Evolutionary conservation across 768 basidiomycete species (phyloP).

Genomic region (Lanmaoa rubissima): DNA sequence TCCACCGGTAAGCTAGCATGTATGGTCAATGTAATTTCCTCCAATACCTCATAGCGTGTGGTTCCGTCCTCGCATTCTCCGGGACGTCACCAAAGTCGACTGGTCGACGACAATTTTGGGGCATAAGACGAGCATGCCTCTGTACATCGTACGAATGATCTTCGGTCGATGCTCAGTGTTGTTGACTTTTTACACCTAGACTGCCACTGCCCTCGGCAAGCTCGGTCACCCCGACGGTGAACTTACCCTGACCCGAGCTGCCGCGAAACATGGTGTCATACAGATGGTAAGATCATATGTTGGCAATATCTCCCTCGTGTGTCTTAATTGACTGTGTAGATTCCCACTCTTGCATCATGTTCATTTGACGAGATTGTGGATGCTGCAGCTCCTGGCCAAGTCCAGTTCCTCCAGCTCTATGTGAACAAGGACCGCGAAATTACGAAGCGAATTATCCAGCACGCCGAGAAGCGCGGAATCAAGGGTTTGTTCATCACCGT

Average conservation of each 20-base stretch:
- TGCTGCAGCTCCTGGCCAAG: constrained; percentile 73
- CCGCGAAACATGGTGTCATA: constrained; percentile 72
- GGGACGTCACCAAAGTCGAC: constrained; percentile 84
- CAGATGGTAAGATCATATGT: constrained; percentile 53
- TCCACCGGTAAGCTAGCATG: constrained; percentile 60
- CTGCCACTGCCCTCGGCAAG: constrained; percentile 90
- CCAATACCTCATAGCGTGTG: constrained; percentile 53
- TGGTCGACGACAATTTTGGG: constrained; percentile 84
- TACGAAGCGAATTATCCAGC: constrained; percentile 83
- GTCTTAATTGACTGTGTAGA: constrained; percentile 44
- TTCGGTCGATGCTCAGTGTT: not conserved
- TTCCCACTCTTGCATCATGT: constrained; percentile 93
- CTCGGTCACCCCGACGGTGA: constrained; percentile 96
- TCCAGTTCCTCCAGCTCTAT: constrained; percentile 84
- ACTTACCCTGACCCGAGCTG: constrained; percentile 85
- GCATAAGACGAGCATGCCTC: constrained; percentile 67
- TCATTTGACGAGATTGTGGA: constrained; percentile 96
- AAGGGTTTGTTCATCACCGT: constrained; percentile 97
- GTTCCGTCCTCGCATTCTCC: constrained; percentile 86
- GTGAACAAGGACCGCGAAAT: constrained; percentile 89
- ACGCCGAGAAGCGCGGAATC: constrained; percentile 87
- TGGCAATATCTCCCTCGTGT: not conserved
- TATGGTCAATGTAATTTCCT: not conserved
- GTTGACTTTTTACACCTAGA: constrained; percentile 32
- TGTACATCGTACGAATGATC: constrained; percentile 63